phyloP scores from a whole-genome alignment of 2,329 filamentous ascomycete species.

The Massarina eburnea region DNA sequence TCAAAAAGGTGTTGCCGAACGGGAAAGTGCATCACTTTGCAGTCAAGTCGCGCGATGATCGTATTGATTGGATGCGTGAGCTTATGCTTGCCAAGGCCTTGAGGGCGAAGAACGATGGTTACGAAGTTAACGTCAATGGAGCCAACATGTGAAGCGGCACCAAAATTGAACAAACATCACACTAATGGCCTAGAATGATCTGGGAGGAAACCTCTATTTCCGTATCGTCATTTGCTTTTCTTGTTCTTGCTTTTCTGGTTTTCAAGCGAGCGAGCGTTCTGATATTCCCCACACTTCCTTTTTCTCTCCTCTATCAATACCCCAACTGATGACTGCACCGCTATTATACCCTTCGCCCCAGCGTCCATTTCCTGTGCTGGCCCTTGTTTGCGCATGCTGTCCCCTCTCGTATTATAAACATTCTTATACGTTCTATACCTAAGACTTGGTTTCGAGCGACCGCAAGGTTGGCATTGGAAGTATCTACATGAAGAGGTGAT shows the following conservation, averaged over 20 bases:
- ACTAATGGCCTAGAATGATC: constrained; percentile 2
- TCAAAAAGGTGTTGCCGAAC: constrained; percentile 38
- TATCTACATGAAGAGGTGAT: not conserved
- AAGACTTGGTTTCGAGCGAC: constrained; percentile 22
- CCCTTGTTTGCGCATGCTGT: constrained; percentile 6
- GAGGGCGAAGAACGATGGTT: constrained; percentile 81
- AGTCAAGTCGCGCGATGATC: constrained; percentile 80
- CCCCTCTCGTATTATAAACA: not conserved
- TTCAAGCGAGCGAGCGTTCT: constrained; percentile 23
- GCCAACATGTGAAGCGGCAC: constrained; percentile 24
- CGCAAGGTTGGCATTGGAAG: constrained; percentile 22
- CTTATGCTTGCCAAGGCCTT: constrained; percentile 87
- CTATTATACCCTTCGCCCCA: constrained; percentile 33
- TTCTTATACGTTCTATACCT: constrained; percentile 8
- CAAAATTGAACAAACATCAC: constrained; percentile 1
- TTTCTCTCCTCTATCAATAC: constrained; percentile 15
- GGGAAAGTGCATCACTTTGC: constrained; percentile 94
- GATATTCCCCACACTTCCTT: constrained; percentile 7
- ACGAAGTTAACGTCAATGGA: constrained; percentile 79
- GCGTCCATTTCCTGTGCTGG: constrained; percentile 2
- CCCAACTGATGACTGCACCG: constrained; percentile 15
- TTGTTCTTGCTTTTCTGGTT: constrained; percentile 2
- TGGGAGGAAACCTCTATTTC: not conserved
- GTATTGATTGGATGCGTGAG: constrained; percentile 97
- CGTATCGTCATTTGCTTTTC: constrained; percentile 2